phyloP scores from a whole-genome alignment of 2,329 filamentous ascomycete genomes.

The Albophoma yamanashiensis region DNA sequence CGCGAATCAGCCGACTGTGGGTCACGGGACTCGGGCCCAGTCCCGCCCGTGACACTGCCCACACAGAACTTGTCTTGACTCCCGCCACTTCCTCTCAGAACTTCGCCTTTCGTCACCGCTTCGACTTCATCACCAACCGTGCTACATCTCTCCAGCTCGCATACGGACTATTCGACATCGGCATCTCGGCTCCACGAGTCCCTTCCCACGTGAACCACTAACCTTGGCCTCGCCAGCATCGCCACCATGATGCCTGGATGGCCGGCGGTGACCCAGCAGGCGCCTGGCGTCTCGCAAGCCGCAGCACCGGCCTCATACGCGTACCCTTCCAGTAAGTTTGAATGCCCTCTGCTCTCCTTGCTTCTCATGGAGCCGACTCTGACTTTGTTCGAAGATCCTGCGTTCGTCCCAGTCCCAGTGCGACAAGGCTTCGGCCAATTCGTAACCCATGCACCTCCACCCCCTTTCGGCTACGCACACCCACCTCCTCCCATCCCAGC shows the following conservation, averaged over 20 bases:
- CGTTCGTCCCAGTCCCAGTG: slow-evolving; percentile 51
- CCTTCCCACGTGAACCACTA: slow-evolving; percentile 1
- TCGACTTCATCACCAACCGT: neutral
- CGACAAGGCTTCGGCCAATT: slow-evolving; percentile 47
- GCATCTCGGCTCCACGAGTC: neutral
- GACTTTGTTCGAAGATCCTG: slow-evolving; percentile 30
- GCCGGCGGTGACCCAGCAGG: slow-evolving; percentile 23
- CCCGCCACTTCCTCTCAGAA: neutral
- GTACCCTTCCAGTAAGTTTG: slow-evolving; percentile 26
- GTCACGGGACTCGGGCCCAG: neutral
- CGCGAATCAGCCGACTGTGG: neutral
- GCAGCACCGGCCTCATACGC: slow-evolving; percentile 22
- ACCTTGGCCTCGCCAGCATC: slow-evolving; percentile 1
- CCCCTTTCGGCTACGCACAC: slow-evolving; percentile 19
- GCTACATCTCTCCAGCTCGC: neutral
- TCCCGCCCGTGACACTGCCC: neutral
- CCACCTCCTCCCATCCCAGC: slow-evolving; percentile 14
- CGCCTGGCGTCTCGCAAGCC: slow-evolving; percentile 29
- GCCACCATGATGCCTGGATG: slow-evolving; percentile 25
- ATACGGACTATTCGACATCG: neutral
- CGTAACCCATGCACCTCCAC: slow-evolving; percentile 22
- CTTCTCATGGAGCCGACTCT: slow-evolving; percentile 6
- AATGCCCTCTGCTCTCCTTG: neutral
- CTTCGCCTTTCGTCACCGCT: neutral
- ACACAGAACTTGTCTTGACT: neutral